Evolutionary conservation across 768 basidiomycete genomes (phyloP), one percentile per base, ranked within the genome.

Genomic region (Suillus plorans): DNA sequence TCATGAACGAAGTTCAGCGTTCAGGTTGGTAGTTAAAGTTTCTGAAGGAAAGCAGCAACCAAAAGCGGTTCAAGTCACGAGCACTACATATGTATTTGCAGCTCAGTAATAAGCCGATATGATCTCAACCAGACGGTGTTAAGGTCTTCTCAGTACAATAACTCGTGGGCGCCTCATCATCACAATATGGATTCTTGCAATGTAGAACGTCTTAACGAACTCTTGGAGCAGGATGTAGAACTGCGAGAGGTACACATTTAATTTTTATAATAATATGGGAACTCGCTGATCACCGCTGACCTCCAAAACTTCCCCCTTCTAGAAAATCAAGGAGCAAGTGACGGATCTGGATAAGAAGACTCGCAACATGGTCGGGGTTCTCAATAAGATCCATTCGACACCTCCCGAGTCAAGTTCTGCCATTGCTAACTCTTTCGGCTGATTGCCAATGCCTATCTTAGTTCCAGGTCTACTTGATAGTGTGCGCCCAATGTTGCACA

Each of bases 251-350:
- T 90, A 73, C 68, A 73, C 70, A 50, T 55, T 8, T 31, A 34
- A 28, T 28, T 28, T 50, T 50, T 14, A 25, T 10, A 18, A 55
- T 36, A n/a, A 55, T 36, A 55, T 31, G 37, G 57, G 50, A 39
- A 63, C 9, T 49, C n/a, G n/a, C 45, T 41, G 44, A 47, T 50
- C 49, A 59, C 60, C 47, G 6, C 60, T 58, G 22, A 49, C 53
- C 31, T 60, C 67, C 7, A n/a, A 49, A 49, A 63, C 56, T 60
- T 49, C 56, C 31, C 42, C 31, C 50, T 57, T 65, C 63, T 74
- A 94, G 92, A 91, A 86, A 88, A 89, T 94, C 77, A 90, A 85
- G 70, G 90, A 91, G 36, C 86, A 90, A 74, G 88, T 90, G 45
- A 82, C 81, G 31, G 85, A 88, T 70, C 80, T 94, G 2, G 92